Conservation (phyloP, 257 asterid genomes). For the Scutellaria baicalensis region DNA sequence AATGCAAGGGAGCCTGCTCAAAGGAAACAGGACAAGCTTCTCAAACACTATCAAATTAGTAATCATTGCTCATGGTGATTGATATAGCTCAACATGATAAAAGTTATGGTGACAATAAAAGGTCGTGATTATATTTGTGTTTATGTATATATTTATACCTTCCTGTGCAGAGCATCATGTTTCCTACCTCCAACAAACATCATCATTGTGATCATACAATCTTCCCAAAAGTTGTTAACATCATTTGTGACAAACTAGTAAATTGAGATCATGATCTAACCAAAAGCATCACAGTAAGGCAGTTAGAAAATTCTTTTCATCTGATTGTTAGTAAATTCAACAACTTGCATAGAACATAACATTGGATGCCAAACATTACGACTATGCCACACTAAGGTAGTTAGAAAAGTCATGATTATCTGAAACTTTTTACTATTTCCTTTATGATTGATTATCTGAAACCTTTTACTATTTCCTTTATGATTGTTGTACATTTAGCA, state of each 20-base stretch:
- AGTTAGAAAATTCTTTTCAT: conserved; percentile 10
- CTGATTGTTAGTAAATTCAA: conserved; percentile 7
- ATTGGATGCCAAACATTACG: background rate
- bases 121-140: background rate
- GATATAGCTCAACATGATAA: background rate
- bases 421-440: no score
- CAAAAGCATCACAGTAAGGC: conserved; percentile 10
- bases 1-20: background rate
- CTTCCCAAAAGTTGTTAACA: conserved; percentile 7
- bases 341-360: background rate
- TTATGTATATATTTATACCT: background rate
- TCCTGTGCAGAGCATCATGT: background rate
- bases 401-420: conserved; percentile 2
- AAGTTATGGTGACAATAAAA: background rate
- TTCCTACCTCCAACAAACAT: conserved; percentile 1
- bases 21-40: background rate
- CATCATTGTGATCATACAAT: conserved; percentile 10
- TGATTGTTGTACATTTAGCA: background rate
- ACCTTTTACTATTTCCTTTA: no score
- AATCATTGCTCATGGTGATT: background rate
- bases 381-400: conserved; percentile 6
- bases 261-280: conserved; percentile 5
- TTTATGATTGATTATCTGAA: background rate
- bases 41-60: background rate
- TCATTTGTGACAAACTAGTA: background rate